Evolutionary conservation across 306 rosid species (phyloP), one percentile per base, ranked within the genome.

Genomic region (Lagenaria siceraria): DNA sequence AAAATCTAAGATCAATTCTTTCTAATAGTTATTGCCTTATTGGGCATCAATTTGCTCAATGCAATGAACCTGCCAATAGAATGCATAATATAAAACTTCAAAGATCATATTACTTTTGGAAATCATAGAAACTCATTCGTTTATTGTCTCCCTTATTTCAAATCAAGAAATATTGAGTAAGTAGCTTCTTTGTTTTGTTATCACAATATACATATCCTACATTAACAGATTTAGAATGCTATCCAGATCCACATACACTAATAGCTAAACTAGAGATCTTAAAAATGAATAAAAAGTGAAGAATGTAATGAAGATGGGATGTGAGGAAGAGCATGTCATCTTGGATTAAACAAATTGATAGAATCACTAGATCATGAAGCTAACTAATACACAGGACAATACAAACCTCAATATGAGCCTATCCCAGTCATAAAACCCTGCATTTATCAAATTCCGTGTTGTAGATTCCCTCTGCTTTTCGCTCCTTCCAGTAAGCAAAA

Each of bases 401-500:
- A 83, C 79, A 82, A 69, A 95, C 99, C 98, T 89, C 80, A 93
- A 78, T 71, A 92, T 78, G 79, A 95, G 97, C 77, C 87, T 82
- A 77, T 95, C 84, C 97, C 99, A 95, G 55, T 84, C 89, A 61
- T 65, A 80, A 77, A 89, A 86, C 12, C 99, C 99, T 14, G 88
- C 92, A 66, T 83, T 80, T 80, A 74, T 87, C 84, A 95, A 84
- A 87, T 95, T 95, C 77, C 89, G 89, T 33, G 83, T 76, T 6
- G 97, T 95, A 75, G 70, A 75, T 80, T 60, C 62, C 82, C 97
- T 81, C 35, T 87, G 96, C 31, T 77, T 78, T 79, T 95, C 99
- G 7, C 81, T 79, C 71, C 97, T 83, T 29, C 98, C 98, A n/a
- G 97, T 95, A 80, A 95, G 82, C 80, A 95, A 87, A 85, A 95